Evolutionary conservation across 345 rosid species (phyloP).

Genomic region (Populus pruinosa): DNA sequence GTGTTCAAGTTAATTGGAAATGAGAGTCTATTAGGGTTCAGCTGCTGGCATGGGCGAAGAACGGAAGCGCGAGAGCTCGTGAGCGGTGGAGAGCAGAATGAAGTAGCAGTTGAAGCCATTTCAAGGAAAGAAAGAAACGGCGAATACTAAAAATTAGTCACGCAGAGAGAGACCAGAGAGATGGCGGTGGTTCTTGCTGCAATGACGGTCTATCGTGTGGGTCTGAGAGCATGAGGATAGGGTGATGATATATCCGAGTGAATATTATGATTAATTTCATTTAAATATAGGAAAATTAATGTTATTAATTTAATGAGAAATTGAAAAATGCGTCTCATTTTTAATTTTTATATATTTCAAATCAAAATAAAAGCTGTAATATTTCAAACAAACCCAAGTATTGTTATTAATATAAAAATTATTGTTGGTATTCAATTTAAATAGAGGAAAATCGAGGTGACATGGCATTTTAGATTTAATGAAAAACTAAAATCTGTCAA

Average conservation of each 20-base stretch:
- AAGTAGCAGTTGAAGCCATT: conserved; percentile 26
- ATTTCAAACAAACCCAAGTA: too few relatives aligned
- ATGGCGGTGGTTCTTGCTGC: neutral
- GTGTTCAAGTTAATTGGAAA: conserved; percentile 21
- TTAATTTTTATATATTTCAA: too few relatives aligned
- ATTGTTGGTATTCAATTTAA: too few relatives aligned
- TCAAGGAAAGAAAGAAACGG: neutral
- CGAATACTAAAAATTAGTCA: neutral
- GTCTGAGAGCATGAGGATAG: neutral
- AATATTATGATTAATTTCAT: too few relatives aligned
- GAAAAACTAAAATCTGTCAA: too few relatives aligned
- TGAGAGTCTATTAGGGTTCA: conserved; percentile 13
- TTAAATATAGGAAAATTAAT: too few relatives aligned
- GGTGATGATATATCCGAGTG: neutral
- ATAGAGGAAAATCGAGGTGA: too few relatives aligned
- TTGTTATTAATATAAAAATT: too few relatives aligned
- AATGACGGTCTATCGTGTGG: neutral
- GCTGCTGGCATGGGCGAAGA: conserved; percentile 16
- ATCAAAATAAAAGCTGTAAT: too few relatives aligned
- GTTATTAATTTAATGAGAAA: too few relatives aligned
- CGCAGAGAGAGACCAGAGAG: neutral
- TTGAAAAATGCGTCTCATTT: too few relatives aligned
- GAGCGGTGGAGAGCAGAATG: neutral
- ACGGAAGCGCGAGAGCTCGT: conserved; percentile 10
- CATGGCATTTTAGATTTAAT: too few relatives aligned